Percentiles rank a stretch among this genome's conserved stretches.
Conservation (phyloP, 208 protist species). For the Crithidia thermophila region DNA sequence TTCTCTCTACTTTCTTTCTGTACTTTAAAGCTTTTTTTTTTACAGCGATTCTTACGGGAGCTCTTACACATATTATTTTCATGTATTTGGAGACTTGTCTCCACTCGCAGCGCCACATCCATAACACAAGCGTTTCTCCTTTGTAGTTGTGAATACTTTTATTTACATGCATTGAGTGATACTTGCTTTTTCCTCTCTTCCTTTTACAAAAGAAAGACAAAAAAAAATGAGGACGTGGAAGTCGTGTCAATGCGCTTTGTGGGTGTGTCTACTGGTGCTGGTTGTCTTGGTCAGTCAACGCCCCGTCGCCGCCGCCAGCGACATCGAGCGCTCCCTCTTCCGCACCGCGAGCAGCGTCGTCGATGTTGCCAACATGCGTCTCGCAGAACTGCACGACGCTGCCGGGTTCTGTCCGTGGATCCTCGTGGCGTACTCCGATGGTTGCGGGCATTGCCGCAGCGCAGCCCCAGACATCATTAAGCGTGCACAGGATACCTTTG, state of each 20-base stretch:
- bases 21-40: constrained; percentile 4
- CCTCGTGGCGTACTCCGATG: constrained; percentile 54
- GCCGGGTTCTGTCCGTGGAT: constrained; percentile 66
- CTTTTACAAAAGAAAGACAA: too few species aligned
- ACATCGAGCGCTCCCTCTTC: constrained; percentile 15
- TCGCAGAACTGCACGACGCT: constrained; percentile 20
- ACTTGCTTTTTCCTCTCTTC: too few species aligned
- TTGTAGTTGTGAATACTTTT: not conserved
- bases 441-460: constrained; percentile 61
- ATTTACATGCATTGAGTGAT: not conserved
- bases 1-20: constrained; percentile 4
- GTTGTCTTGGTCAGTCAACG: not conserved
- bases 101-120: too few species aligned
- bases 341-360: constrained; percentile 14
- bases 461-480: constrained; percentile 25
- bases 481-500: constrained; percentile 15
- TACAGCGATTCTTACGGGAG: constrained; percentile 7
- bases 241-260: too few species aligned
- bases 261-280: not conserved
- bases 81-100: too few species aligned
- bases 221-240: too few species aligned
- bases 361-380: constrained; percentile 17
- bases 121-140: not conserved
- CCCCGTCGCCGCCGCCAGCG: not conserved
- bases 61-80: not conserved